A percentile compares a stretch with the other conserved stretches of the same genome.
Conservation (phyloP, 192 early-diverging fungal species). For the Coemansia asiatica region DNA sequence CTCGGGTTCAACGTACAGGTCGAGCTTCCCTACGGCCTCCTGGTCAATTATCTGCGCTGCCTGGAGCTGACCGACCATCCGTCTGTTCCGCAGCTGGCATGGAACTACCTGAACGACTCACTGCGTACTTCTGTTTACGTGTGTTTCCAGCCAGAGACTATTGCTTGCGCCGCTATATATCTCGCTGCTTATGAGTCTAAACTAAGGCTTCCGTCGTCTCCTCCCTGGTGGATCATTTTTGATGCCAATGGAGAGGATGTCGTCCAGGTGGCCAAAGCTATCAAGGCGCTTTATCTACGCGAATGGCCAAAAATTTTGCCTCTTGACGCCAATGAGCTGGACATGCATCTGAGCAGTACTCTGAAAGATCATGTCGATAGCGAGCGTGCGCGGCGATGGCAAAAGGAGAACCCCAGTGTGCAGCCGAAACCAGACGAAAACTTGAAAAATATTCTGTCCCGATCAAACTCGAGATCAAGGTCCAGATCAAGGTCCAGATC, state of each 20-base stretch:
- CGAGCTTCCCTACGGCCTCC: conserved; percentile 90
- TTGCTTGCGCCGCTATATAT: conserved; percentile 86
- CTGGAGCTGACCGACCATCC: conserved; percentile 75
- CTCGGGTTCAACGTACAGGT: conserved; percentile 97
- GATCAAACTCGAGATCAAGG: background rate
- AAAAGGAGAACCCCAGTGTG: background rate
- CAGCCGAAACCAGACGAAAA: background rate
- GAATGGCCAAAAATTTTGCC: conserved; percentile 58
- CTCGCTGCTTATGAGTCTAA: conserved; percentile 69
- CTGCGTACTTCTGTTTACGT: conserved; percentile 49
- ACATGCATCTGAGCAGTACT: conserved; percentile 22
- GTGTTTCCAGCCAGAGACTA: conserved; percentile 57
- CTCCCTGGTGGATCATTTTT: conserved; percentile 88
- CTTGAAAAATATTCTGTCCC: background rate
- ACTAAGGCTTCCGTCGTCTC: conserved; percentile 66
- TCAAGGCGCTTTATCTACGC: conserved; percentile 61
- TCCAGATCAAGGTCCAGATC: background rate
- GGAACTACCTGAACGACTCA: conserved; percentile 95
- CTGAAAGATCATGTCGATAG: conserved; percentile 17
- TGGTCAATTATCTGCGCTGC: conserved; percentile 89
- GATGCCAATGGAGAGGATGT: conserved; percentile 73
- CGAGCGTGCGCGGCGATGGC: conserved; percentile 9
- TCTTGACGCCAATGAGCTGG: conserved; percentile 58
- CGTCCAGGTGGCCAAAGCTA: conserved; percentile 59
- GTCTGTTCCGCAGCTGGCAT: conserved; percentile 78